Evolutionary conservation across 140 eudicot genomes (phyloP), one percentile per base, ranked within the genome.

Genomic region (Ambrosia hybrid): DNA sequence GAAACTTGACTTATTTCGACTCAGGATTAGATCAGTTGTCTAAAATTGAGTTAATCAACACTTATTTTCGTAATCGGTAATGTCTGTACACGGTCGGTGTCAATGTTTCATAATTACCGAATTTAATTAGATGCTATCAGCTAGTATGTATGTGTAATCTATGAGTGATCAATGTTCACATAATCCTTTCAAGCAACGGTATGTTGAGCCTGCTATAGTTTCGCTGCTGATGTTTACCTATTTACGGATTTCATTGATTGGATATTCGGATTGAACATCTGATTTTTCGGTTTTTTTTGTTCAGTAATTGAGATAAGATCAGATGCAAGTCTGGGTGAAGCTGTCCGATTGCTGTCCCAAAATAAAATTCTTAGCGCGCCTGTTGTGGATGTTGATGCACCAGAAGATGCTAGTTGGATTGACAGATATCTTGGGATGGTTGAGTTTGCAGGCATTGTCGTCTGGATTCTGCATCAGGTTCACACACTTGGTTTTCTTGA

Each of bases 401-500:
- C 96, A 1, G 91, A 82, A 67, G 95, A 89, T 70, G 96, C 98
- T 39, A 82, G 91, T 82, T 92, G 98, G 98, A 85, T 85, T n/a
- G 98, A 92, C 77, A 85, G 96, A 79, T 92, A 92, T 70, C 72
- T 92, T 37, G 98, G 98, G 73, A 81, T 92, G 60, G 95, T 87
- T 26, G 98, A 92, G 83, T 92, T 87, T 84, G 98, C 98, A n/a
- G 98, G 98, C 72, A 92, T 92, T 67, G 98, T 84, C 53, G 96
- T 89, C 0, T 92, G 98, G 98, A 87, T 90, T 58, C 74, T 92
- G 66, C 96, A 89, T 76, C 98, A 89, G 98, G 98, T 92, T 69
- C 30, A 4, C 48, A 51, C 21, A 12, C 45, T 52, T 36, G 33
- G 33, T 58, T 48, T 76, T 21, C 51, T 70, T 63, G 2, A 69